phyloP scores from a whole-genome alignment of 169 alveolate genomes.

The Plasmodium coatneyi region DNA sequence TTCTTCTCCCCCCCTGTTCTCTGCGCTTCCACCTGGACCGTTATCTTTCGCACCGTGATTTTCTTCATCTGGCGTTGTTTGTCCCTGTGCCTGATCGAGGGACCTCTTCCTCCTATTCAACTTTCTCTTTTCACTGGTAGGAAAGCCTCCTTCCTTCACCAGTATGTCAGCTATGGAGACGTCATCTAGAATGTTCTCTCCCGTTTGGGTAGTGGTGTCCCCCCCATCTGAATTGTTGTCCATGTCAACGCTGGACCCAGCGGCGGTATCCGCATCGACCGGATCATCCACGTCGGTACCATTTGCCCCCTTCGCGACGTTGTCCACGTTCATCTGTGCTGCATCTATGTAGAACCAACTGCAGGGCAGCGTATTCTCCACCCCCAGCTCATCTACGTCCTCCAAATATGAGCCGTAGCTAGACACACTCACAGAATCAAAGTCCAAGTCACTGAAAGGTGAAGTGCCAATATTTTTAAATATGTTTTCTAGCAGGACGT shows the following conservation, averaged over 20 bases:
- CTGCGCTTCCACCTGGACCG: neutral
- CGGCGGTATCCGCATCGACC: neutral
- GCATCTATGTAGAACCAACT: slow-evolving; percentile 17
- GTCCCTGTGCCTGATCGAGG: neutral
- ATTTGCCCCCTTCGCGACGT: neutral
- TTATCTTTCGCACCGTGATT: neutral
- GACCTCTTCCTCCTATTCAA: slow-evolving; percentile 13
- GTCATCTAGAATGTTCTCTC: neutral
- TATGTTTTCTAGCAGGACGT: neutral
- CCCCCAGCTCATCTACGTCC: neutral
- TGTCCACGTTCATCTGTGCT: neutral
- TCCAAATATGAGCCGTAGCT: neutral
- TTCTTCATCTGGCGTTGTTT: neutral
- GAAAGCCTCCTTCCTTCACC: neutral
- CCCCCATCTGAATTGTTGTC: neutral
- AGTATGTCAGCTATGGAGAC: neutral
- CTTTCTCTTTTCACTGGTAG: neutral
- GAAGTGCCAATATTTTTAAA: neutral
- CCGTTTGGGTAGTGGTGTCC: neutral
- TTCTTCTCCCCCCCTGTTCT: neutral
- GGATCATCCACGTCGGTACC: neutral
- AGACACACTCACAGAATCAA: neutral
- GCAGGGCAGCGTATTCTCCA: neutral
- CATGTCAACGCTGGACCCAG: neutral
- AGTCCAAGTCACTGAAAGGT: neutral